Evolutionary conservation across 495 filamentous ascomycete genomes (phyloP).

Genomic region (Hypoxylon subgilvum): DNA sequence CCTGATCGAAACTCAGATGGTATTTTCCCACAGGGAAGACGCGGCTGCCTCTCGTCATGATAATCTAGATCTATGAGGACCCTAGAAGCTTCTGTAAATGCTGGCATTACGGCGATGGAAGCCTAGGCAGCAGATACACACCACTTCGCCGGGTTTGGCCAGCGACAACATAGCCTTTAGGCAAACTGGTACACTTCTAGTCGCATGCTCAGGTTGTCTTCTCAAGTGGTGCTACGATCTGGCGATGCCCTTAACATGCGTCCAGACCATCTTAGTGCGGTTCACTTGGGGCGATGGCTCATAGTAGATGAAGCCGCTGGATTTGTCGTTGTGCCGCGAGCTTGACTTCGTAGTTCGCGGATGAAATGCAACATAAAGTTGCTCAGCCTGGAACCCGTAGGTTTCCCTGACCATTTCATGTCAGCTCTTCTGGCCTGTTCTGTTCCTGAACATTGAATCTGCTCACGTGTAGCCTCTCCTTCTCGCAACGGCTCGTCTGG

Average conservation of each 20-base stretch:
- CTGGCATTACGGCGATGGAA: no score
- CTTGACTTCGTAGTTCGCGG: constrained; percentile 49
- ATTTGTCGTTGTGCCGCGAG: constrained; percentile 28
- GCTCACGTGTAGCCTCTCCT: constrained; percentile 51
- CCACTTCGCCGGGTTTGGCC: no score
- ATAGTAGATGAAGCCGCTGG: constrained; percentile 8
- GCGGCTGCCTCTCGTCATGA: no score
- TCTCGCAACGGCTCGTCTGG: constrained; percentile 49
- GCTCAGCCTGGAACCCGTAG: neutral
- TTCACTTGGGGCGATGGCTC: constrained; percentile 35
- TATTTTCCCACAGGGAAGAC: no score
- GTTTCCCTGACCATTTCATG: constrained; percentile 7
- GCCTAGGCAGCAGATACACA: no score
- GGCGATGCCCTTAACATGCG: neutral
- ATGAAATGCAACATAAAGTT: constrained; percentile 46
- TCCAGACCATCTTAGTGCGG: neutral
- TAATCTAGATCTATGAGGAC: no score
- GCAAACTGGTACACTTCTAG: no score
- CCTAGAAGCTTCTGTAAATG: no score
- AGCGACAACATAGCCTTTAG: no score
- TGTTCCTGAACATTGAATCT: constrained; percentile 6
- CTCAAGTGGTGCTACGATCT: no score
- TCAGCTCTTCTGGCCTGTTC: neutral
- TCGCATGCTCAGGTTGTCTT: no score
- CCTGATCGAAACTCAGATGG: no score